Conservation (phyloP, 805 yeast genomes). For the Zygoascus tannicola region DNA sequence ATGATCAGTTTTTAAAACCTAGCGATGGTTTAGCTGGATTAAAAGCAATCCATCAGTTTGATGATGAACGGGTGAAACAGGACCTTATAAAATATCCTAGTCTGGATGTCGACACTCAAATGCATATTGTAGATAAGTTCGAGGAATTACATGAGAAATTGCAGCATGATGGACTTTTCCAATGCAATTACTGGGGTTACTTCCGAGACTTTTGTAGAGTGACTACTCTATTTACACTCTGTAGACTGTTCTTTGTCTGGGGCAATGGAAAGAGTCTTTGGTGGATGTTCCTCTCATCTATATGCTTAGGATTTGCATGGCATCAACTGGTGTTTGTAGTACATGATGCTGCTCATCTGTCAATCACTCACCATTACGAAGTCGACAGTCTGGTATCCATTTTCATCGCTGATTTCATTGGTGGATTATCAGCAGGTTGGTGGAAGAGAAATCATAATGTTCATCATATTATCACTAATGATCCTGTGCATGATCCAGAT, state of each 20-base stretch:
- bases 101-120: slow-evolving; percentile 61
- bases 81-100: slow-evolving; percentile 54
- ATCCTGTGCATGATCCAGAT: slow-evolving; percentile 90
- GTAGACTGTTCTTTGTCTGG: slow-evolving; percentile 37
- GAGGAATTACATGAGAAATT: slow-evolving; percentile 48
- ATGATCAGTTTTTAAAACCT: slow-evolving; percentile 5
- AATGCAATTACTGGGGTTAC: slow-evolving; percentile 67
- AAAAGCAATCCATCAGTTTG: slow-evolving; percentile 45
- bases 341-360: slow-evolving; percentile 84
- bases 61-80: slow-evolving; percentile 42
- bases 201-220: slow-evolving; percentile 61
- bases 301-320: slow-evolving; percentile 69
- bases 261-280: background rate
- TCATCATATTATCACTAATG: slow-evolving; percentile 87
- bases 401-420: slow-evolving; percentile 64
- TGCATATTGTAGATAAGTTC: slow-evolving; percentile 45
- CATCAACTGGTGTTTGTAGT: slow-evolving; percentile 83
- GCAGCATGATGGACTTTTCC: slow-evolving; percentile 50
- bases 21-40: slow-evolving; percentile 35
- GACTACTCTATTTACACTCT: slow-evolving; percentile 39
- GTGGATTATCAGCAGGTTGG: slow-evolving; percentile 91
- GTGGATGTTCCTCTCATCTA: slow-evolving; percentile 48
- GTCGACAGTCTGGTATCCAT: slow-evolving; percentile 67
- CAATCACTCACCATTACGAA: slow-evolving; percentile 73
- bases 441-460: slow-evolving; percentile 92